Percentiles rank a stretch among this genome's conserved stretches.
phyloP scores from a whole-genome alignment of 305 asterid genomes.

The Solanum aculeatissimum region DNA sequence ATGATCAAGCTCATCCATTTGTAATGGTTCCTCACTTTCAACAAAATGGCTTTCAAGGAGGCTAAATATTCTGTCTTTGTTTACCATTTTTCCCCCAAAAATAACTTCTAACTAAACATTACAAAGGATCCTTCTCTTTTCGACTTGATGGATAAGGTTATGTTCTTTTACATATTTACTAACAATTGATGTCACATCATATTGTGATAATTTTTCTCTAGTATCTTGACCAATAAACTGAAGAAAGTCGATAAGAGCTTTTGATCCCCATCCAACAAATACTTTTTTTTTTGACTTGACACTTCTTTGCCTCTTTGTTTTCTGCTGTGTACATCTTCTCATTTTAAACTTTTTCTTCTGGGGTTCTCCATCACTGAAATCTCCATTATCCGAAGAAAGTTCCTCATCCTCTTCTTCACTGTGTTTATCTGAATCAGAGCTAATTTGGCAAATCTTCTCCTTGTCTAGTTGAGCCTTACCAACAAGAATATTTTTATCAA shows the following conservation, averaged over 20 bases:
- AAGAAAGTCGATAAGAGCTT: constrained; percentile 54
- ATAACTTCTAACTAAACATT: constrained; percentile 37
- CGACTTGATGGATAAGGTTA: constrained; percentile 37
- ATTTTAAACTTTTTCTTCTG: constrained; percentile 14
- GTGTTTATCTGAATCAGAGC: constrained; percentile 27
- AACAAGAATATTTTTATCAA: constrained; percentile 26
- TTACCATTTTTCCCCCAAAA: constrained; percentile 33
- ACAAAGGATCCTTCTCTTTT: constrained; percentile 39
- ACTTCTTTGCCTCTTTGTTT: constrained; percentile 6
- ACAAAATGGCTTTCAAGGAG: constrained; percentile 58
- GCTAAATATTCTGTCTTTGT: constrained; percentile 29
- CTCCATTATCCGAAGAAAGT: constrained; percentile 30
- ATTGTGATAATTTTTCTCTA: constrained; percentile 30
- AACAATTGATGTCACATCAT: constrained; percentile 43
- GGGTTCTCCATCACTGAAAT: constrained; percentile 10
- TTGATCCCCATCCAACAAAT: constrained; percentile 79
- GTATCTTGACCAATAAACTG: constrained; percentile 51
- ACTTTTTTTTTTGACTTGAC: constrained; percentile 27
- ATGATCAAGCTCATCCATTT: constrained; percentile 29
- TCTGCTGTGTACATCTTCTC: constrained; percentile 22
- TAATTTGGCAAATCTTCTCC: constrained; percentile 11
- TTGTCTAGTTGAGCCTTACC: constrained; percentile 24
- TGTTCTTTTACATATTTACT: constrained; percentile 39
- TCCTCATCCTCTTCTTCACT: constrained; percentile 18
- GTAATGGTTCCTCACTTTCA: constrained; percentile 41